Evolutionary conservation across 805 yeast species (phyloP).

Genomic region (Jamesozyma lodderae): DNA sequence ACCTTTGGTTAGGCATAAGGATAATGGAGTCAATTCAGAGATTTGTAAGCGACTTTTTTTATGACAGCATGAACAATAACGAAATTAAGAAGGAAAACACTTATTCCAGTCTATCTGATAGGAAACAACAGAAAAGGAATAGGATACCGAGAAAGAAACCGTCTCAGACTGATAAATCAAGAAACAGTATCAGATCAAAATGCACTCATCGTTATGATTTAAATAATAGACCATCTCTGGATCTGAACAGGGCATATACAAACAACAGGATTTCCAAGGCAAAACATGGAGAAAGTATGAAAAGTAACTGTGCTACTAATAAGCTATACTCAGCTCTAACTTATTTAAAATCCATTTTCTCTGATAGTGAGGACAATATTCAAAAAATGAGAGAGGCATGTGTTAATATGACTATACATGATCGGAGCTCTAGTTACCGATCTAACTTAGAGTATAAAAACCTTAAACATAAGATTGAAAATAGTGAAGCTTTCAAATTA

Average conservation of each 20-base stretch:
- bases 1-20: not conserved
- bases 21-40: not conserved
- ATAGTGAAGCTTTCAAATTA: constrained; percentile 24
- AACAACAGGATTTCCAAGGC: not conserved
- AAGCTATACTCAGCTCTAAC: not conserved
- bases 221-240: too few species aligned
- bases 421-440: not conserved
- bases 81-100: not conserved
- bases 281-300: not conserved
- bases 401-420: constrained; percentile 9
- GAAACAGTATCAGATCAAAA: not conserved
- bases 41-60: not conserved
- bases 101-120: not conserved
- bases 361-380: constrained; percentile 17
- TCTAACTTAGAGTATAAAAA: constrained; percentile 2
- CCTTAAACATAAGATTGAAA: constrained; percentile 17
- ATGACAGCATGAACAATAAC: not conserved
- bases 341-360: constrained; percentile 9
- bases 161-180: not conserved
- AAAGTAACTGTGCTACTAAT: not conserved
- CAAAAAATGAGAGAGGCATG: constrained; percentile 16
- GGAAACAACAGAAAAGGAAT: not conserved
- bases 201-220: too few species aligned
- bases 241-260: too few species aligned
- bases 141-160: not conserved